Evolutionary conservation across 805 yeast genomes (phyloP).

Genomic region (Debaryomyces tyrocola): DNA sequence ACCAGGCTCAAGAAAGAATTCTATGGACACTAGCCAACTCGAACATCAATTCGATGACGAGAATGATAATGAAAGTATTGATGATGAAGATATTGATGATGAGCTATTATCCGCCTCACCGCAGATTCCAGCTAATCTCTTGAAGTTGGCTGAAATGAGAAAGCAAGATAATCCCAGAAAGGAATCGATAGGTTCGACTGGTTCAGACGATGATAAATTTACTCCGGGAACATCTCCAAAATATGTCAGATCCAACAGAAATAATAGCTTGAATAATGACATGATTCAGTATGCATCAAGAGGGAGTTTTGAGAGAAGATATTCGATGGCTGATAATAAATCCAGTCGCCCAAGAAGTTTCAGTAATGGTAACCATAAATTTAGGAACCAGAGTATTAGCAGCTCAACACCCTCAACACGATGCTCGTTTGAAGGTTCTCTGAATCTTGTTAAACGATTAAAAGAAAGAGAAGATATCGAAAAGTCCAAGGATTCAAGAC

Average conservation of each 20-base stretch:
- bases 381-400: constrained; percentile 11
- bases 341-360: constrained; percentile 15
- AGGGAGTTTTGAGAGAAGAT: constrained; percentile 22
- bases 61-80: constrained; percentile 24
- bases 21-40: constrained; percentile 11
- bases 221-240: constrained; percentile 36
- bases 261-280: constrained; percentile 22
- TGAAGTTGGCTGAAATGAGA: constrained; percentile 53
- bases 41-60: constrained; percentile 16
- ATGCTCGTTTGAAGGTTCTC: constrained; percentile 3
- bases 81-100: constrained; percentile 45
- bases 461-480: neutral
- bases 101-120: constrained; percentile 60
- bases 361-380: constrained; percentile 10
- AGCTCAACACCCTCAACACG: constrained; percentile 1
- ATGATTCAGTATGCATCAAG: constrained; percentile 17
- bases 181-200: constrained; percentile 24
- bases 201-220: constrained; percentile 12
- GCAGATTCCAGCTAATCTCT: constrained; percentile 62
- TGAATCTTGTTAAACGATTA: neutral
- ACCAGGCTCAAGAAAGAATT: constrained; percentile 1
- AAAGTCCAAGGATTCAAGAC: constrained; percentile 8
- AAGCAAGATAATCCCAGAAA: constrained; percentile 33
- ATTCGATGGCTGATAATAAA: constrained; percentile 36
- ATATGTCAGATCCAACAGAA: constrained; percentile 14